Base-by-base conservation (phyloP, 108 stramenopile genomes). In the Fragilariopsis cylindrus region DNA sequence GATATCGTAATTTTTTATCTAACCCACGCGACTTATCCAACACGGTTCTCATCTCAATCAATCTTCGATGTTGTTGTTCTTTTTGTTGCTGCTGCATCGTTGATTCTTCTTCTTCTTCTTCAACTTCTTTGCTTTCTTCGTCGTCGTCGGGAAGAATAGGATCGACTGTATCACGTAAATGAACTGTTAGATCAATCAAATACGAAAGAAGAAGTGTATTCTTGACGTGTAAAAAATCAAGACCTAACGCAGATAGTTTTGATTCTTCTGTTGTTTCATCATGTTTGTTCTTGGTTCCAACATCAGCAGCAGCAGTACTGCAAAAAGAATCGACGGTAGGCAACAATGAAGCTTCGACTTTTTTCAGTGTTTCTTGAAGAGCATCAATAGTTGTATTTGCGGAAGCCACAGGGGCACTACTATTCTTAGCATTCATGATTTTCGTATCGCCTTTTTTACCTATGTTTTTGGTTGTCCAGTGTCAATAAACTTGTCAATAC, bases 1-100 rank as follows among this genome's bases (percentile, higher is more conserved):
- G 92, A 75, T 96, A 93, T 15, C 89, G 78, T 75, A 96, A 81
- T 68, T 92, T 90, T 63, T 91, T 92, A 71, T 96, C 92, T 7
- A 96, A 64, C 7, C 91, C 91, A 13, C 91, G 86, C 57, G 88
- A 82, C 63, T 92, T 96, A 53, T 96, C 95, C 39, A 96, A 72
- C 18, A 87, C 91, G 16, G 79, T 78, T 73, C 85, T 92, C 87
- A 91, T 91, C 73, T 91, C 90, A 15, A 68, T 57, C 5, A 96
- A 68, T 39, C 93, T 85, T 30, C 80, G 65, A 11, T 73, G 46
- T 67, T 86, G 15, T 56, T 57, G 19, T 40, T 71, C 18, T 18
- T 66, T 46, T 55, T 50, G 30, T 7, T 53, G 49, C 42, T 63
- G 8, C 16, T 63, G 5, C 45, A 16, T 43, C 45, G 16, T 43